These are phyloP conservation scores for Acanthamoeba castellanii DNA, from an alignment of 208 protist species.

Conservation along the genomic window DNA sequence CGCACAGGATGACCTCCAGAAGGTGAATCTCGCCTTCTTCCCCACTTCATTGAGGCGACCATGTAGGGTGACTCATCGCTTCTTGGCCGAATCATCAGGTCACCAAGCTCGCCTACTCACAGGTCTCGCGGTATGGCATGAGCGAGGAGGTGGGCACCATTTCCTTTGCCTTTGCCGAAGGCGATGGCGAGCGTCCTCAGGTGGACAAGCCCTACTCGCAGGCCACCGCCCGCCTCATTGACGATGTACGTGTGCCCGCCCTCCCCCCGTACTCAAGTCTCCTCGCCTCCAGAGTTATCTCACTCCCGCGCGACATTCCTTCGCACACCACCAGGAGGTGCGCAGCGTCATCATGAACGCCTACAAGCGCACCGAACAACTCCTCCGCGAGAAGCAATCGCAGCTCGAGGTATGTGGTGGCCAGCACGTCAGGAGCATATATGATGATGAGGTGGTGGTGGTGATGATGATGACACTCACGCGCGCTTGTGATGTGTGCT, in stretches of 20 bases:
- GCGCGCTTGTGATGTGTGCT: too few species aligned
- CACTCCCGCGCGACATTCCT: not conserved
- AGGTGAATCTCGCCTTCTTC: not conserved
- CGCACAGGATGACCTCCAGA: slow-evolving; percentile 86
- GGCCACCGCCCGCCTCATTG: slow-evolving; percentile 94
- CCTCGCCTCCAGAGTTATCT: not conserved
- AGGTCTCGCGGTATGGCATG: slow-evolving; percentile 90
- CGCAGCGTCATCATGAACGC: not conserved
- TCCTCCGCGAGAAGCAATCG: slow-evolving; percentile 79
- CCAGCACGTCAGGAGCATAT: not conserved
- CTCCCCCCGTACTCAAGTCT: not conserved
- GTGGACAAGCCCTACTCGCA: slow-evolving; percentile 97
- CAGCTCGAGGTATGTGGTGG: slow-evolving; percentile 70
- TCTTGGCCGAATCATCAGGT: slow-evolving; percentile 74
- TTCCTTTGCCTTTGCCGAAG: slow-evolving; percentile 79
- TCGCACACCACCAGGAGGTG: slow-evolving; percentile 22
- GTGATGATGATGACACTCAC: too few species aligned
- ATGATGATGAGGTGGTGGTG: too few species aligned
- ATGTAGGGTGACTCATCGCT: slow-evolving; percentile 73
- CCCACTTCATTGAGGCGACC: too few species aligned
- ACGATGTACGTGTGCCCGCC: slow-evolving; percentile 88
- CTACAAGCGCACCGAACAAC: slow-evolving; percentile 39
- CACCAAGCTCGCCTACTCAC: slow-evolving; percentile 88
- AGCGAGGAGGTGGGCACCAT: slow-evolving; percentile 81
- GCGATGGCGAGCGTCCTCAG: slow-evolving; percentile 82